phyloP scores from a whole-genome alignment of 441 rosid genomes.

The Cnidoscolus chayamansa region DNA sequence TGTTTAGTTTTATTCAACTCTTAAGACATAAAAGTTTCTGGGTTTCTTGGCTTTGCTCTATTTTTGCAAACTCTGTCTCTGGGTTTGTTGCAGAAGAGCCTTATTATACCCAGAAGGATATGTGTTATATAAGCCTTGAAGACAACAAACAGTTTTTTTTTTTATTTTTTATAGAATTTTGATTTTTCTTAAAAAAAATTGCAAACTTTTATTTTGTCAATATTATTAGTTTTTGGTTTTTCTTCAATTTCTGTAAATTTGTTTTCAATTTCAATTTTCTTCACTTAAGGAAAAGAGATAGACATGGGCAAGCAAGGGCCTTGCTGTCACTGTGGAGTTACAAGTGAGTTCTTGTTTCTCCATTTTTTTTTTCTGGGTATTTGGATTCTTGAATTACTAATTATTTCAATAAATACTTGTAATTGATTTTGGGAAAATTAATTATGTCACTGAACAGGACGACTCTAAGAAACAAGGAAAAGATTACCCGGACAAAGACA shows the following conservation, averaged over 20 bases:
- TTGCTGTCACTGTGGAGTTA: conserved; percentile 99
- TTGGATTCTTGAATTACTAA: conserved; percentile 13
- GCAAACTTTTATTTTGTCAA: conserved; percentile 24
- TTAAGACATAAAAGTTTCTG: conserved; percentile 30
- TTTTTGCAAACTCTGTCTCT: conserved; percentile 39
- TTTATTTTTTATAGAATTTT: conserved; percentile 8
- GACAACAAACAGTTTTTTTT: too few relatives aligned
- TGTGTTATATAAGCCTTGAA: conserved; percentile 37
- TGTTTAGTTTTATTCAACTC: conserved; percentile 22
- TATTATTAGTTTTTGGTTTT: conserved; percentile 17
- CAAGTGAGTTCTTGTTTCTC: conserved; percentile 98
- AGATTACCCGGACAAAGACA: conserved; percentile 27
- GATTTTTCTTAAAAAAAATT: conserved; percentile 1
- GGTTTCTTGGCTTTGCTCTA: conserved; percentile 43
- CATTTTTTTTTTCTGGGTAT: conserved; percentile 23
- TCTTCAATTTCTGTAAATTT: conserved; percentile 20
- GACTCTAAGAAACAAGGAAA: conserved; percentile 26
- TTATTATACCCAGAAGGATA: conserved; percentile 30
- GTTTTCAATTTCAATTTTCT: conserved; percentile 28
- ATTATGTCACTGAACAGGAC: conserved; percentile 24
- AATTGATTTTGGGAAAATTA: conserved; percentile 21
- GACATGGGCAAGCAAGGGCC: conserved; percentile 99
- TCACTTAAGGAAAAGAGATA: conserved; percentile 30
- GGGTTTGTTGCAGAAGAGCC: conserved; percentile 41
- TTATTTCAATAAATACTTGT: conserved; percentile 13